Percentiles rank a stretch among this genome's conserved stretches.
Evolutionary conservation across 2,329 filamentous ascomycete genomes (phyloP).

Genomic region (Amylocarpus encephaloides): DNA sequence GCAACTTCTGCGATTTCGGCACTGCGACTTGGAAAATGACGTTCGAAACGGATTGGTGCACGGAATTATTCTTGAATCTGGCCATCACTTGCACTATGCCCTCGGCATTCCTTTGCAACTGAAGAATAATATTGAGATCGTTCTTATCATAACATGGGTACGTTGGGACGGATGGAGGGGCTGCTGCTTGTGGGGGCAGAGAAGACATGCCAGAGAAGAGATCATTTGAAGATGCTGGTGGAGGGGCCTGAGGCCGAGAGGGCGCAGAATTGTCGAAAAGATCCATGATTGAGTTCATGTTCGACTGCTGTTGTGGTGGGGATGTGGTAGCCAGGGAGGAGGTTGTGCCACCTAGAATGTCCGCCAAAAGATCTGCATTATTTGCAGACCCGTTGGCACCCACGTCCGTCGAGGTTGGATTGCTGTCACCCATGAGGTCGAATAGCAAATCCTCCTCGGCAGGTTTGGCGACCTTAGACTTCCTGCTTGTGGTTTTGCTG

Average conservation of each 20-base stretch:
- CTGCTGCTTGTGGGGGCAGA: slow-evolving; percentile 43
- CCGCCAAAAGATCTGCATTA: slow-evolving; percentile 81
- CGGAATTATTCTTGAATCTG: slow-evolving; percentile 72
- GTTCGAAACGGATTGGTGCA: slow-evolving; percentile 57
- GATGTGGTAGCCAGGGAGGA: slow-evolving; percentile 42
- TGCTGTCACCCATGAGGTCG: slow-evolving; percentile 83
- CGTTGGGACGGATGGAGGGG: slow-evolving; percentile 42
- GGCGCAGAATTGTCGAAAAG: slow-evolving; percentile 58
- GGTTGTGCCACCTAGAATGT: slow-evolving; percentile 77
- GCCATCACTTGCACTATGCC: slow-evolving; percentile 75
- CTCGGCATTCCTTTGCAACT: slow-evolving; percentile 76
- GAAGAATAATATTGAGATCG: slow-evolving; percentile 71
- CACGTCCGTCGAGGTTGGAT: slow-evolving; percentile 57
- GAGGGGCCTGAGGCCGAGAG: slow-evolving; percentile 40
- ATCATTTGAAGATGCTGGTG: slow-evolving; percentile 40
- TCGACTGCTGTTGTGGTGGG: slow-evolving; percentile 48
- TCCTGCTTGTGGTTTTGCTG: slow-evolving; percentile 64
- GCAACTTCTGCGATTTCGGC: slow-evolving; percentile 91
- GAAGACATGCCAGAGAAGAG: slow-evolving; percentile 45
- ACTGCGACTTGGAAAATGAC: slow-evolving; percentile 91
- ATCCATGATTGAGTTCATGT: slow-evolving; percentile 78
- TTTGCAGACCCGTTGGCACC: slow-evolving; percentile 68
- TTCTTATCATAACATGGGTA: slow-evolving; percentile 82
- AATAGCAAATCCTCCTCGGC: slow-evolving; percentile 87
- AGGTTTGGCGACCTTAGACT: slow-evolving; percentile 70